A percentile compares a stretch with the other conserved stretches of the same genome.
phyloP scores from a whole-genome alignment of 2,329 filamentous ascomycete species.

The Fusarium ramigenum region DNA sequence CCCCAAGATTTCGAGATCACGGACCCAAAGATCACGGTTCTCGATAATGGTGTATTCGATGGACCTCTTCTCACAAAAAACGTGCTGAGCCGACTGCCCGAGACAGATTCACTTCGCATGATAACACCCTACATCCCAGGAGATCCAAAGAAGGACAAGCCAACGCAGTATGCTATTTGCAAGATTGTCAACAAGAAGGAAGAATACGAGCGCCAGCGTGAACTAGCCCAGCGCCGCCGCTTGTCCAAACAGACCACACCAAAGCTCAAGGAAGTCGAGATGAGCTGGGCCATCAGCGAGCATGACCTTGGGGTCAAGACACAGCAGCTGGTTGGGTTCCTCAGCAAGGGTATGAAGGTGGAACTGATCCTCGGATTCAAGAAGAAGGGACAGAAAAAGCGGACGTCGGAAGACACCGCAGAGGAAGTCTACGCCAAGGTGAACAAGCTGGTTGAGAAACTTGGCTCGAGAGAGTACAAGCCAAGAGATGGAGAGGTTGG shows the following conservation, averaged over 20 bases:
- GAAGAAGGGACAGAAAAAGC: constrained; percentile 69
- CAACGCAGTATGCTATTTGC: constrained; percentile 67
- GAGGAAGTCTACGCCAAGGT: constrained; percentile 61
- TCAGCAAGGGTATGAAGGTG: constrained; percentile 79
- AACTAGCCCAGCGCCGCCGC: constrained; percentile 55
- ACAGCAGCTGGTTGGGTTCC: constrained; percentile 72
- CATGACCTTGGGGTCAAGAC: constrained; percentile 81
- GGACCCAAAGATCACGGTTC: constrained; percentile 53
- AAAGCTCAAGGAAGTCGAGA: constrained; percentile 79
- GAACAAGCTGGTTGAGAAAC: constrained; percentile 46
- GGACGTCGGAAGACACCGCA: constrained; percentile 69
- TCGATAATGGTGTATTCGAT: constrained; percentile 51
- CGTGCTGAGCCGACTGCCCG: constrained; percentile 54
- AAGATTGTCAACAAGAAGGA: constrained; percentile 71
- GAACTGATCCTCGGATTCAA: constrained; percentile 72
- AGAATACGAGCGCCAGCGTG: constrained; percentile 55
- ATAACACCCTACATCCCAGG: constrained; percentile 50
- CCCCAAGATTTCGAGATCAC: constrained; percentile 58
- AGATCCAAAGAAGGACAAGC: constrained; percentile 37
- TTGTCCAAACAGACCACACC: constrained; percentile 53
- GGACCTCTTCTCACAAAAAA: constrained; percentile 50
- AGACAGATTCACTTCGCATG: constrained; percentile 53
- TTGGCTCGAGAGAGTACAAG: constrained; percentile 56
- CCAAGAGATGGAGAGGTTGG: constrained; percentile 56
- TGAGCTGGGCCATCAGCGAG: constrained; percentile 85